Conservation (phyloP, 345 rosid genomes). For the Corchorus capsularis region DNA sequence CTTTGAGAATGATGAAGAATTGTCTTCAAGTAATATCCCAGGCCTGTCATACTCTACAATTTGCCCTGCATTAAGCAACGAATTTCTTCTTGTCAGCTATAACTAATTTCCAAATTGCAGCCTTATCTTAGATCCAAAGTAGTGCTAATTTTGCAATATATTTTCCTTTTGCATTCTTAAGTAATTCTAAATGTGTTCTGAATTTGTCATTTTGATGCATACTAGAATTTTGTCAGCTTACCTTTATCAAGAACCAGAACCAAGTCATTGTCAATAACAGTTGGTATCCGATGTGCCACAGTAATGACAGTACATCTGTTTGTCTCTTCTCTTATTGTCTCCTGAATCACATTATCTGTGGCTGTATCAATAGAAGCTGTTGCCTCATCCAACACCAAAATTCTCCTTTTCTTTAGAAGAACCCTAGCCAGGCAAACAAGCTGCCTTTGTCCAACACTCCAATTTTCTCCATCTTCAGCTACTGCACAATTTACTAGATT, state of each 20-base stretch:
- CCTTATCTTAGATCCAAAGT: background rate
- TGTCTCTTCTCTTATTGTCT: slow-evolving; percentile 74
- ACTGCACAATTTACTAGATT: slow-evolving; percentile 45
- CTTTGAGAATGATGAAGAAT: slow-evolving; percentile 62
- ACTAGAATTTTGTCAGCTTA: slow-evolving; percentile 14
- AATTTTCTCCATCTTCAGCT: slow-evolving; percentile 87
- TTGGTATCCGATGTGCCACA: slow-evolving; percentile 84
- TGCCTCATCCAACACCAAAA: slow-evolving; percentile 81
- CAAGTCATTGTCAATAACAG: slow-evolving; percentile 79
- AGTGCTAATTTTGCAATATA: background rate
- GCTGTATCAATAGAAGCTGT: slow-evolving; percentile 90
- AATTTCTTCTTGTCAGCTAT: background rate
- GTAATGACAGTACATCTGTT: slow-evolving; percentile 75
- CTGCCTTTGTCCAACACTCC: slow-evolving; percentile 96
- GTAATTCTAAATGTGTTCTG: background rate
- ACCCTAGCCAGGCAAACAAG: slow-evolving; percentile 82
- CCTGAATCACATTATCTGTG: slow-evolving; percentile 76
- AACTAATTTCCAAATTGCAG: background rate
- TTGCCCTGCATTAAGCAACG: slow-evolving; percentile 42
- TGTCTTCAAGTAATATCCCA: slow-evolving; percentile 50
- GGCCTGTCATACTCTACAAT: slow-evolving; percentile 51
- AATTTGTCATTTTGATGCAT: background rate
- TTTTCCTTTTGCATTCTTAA: background rate
- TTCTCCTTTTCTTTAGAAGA: slow-evolving; percentile 63
- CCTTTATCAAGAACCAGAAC: slow-evolving; percentile 87